phyloP scores from a whole-genome alignment of 352 stramenopile genomes.

The Phytopythium vexans region DNA sequence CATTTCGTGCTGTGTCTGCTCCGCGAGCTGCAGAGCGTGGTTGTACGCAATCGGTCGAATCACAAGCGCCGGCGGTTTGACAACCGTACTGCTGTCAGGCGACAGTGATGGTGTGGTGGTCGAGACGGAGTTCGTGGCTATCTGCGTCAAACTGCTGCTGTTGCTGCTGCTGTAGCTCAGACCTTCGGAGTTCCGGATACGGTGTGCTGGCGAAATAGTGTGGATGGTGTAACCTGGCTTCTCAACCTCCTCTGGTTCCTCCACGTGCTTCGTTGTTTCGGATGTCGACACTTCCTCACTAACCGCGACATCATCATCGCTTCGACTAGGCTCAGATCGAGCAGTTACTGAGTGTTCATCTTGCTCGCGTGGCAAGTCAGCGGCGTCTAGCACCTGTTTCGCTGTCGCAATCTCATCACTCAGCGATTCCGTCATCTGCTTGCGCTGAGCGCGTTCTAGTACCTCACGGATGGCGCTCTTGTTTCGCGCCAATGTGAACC shows the following conservation, averaged over 20 bases:
- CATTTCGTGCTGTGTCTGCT: slow-evolving; percentile 62
- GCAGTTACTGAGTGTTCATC: too few species aligned
- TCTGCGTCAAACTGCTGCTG: slow-evolving; percentile 3
- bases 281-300: too few species aligned
- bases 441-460: slow-evolving; percentile 62
- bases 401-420: slow-evolving; percentile 48
- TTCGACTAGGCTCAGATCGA: too few species aligned
- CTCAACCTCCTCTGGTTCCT: too few species aligned
- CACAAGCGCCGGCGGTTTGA: slow-evolving; percentile 45
- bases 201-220: too few species aligned
- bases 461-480: slow-evolving; percentile 50
- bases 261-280: too few species aligned
- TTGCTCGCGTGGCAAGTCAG: slow-evolving; percentile 19
- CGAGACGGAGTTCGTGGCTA: slow-evolving; percentile 6
- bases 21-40: slow-evolving; percentile 60
- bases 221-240: too few species aligned
- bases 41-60: slow-evolving; percentile 70
- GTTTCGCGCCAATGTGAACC: slow-evolving; percentile 49
- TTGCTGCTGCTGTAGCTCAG: too few species aligned
- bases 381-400: slow-evolving; percentile 35
- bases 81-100: neutral
- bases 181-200: too few species aligned
- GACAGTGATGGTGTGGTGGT: neutral
- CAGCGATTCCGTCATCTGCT: slow-evolving; percentile 73
- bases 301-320: too few species aligned